Evolutionary conservation across 2,329 filamentous ascomycete genomes (phyloP), one percentile per base, ranked within the genome.

Genomic region (Xylariaceae sp.): DNA sequence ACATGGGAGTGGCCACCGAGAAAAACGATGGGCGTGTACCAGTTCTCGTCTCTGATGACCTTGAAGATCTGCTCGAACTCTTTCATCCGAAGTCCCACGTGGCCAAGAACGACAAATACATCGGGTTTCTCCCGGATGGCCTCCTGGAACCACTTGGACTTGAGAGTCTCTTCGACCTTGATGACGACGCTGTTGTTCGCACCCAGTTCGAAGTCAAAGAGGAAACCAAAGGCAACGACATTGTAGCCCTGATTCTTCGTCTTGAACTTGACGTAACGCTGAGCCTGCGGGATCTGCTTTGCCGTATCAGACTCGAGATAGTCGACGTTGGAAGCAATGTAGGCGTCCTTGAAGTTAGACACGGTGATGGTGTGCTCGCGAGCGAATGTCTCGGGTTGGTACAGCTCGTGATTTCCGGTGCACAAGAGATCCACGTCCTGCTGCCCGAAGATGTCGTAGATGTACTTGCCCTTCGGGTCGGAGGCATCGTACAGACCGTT

Each of bases 401-500:
- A 99, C 10, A 99, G 82, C 77, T 99, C 94, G 76, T 99, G 94
- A 70, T 99, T 99, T 53, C 94, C 94, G 0, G 88, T 88, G 67
- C 87, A 93, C 52, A 97, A 81, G 30, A 96, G 76, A 71, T 97
- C 93, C 66, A 97, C 86, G 49, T 86, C 75, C 71, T 96, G 91
- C 70, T 95, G 80, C 62, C 86, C 87, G 71, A 94, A 86, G 57
- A 97, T 94, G 64, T 93, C 89, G 71, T 91, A 93, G 1, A 90
- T 91, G 73, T 92, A 97, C 69, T 87, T 82, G 18, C 94, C 94
- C 71, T 95, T 95, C 7, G 94, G 94, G 34, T 82, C 79, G 0
- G 92, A 96, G 4, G 87, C 88, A 72, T 97, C 94, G 74, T 96
- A 97, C 3, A 99, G 82, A 1, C 93, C 94, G 71, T 96, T 97